Evolutionary conservation across 2,329 filamentous ascomycete species (phyloP).

Genomic region (Aotearoamyces nothofagi): DNA sequence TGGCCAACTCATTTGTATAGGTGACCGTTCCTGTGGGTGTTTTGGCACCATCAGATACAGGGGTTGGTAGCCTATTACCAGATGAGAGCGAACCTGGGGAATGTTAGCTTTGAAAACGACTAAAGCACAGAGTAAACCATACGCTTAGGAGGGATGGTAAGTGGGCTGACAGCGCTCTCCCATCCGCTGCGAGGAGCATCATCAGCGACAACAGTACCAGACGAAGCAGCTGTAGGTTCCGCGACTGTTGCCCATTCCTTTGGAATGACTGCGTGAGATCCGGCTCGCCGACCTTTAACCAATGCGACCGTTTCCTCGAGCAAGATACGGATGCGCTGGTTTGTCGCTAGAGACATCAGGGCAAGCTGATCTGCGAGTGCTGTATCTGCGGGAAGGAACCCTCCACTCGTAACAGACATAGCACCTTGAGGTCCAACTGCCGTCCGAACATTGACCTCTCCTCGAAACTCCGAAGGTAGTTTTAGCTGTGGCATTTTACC

Average conservation of each 20-base stretch:
- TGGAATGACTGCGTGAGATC: conserved; percentile 67
- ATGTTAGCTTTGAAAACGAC: conserved; percentile 25
- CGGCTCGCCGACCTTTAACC: conserved; percentile 55
- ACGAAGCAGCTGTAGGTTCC: conserved; percentile 25
- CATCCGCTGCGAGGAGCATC: conserved; percentile 18
- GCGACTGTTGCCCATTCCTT: conserved; percentile 63
- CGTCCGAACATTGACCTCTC: conserved; percentile 32
- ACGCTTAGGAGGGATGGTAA: conserved; percentile 45
- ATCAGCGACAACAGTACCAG: conserved; percentile 16
- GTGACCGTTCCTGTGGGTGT: conserved; percentile 26
- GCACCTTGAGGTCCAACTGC: conserved; percentile 48
- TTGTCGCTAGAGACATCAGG: conserved; percentile 67
- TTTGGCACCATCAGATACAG: conserved; percentile 31
- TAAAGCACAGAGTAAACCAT: conserved; percentile 11
- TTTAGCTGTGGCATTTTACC: conserved; percentile 27
- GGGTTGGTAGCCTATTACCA: conserved; percentile 26
- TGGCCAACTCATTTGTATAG: conserved; percentile 26
- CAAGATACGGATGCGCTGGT: conserved; percentile 61
- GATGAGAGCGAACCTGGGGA: conserved; percentile 15
- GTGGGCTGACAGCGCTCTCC: conserved; percentile 36
- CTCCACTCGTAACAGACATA: conserved; percentile 45
- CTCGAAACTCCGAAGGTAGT: conserved; percentile 14
- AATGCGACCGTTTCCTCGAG: conserved; percentile 64
- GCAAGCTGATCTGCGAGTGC: conserved; percentile 70
- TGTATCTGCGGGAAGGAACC: conserved; percentile 61